Evolutionary conservation across 2,329 filamentous ascomycete species (phyloP), one percentile per base, ranked within the genome.

Genomic region (Claviceps capensis): DNA sequence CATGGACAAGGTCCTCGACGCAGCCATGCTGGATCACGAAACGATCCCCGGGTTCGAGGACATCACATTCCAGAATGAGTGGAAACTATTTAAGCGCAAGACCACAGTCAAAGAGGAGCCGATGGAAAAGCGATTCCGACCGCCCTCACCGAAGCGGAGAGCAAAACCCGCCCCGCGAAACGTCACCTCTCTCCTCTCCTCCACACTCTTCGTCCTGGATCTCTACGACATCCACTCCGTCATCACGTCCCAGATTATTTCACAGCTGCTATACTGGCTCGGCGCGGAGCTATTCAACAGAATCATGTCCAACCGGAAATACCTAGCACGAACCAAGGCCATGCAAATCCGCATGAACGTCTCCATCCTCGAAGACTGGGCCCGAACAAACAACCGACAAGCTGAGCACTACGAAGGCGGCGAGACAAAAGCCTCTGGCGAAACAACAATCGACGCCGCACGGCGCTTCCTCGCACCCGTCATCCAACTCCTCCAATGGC

Each of bases 331-430:
- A 50, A 98, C 93, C 17, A 98, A 98, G 68, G 93, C 93, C 3
- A 98, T 98, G 93, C 93, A 98, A 66, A 97, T 98, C 60, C 87
- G 93, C 58, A 97, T 98, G 90, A 98, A 98, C 65, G 82, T 98
- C 6, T 97, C 93, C 0, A 85, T 83, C 7, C 73, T 98, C 19
- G 93, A 98, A 67, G 93, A 98, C 63, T 98, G 93, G 93, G 91
- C 93, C 1, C 79, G 91, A 34, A 78, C 81, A 16, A 98, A 98
- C 68, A 97, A 95, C 65, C 81, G 93, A 30, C 85, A 94, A 59
- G 89, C 93, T 1, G 93, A 97, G 63, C 91, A 97, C 67, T 97
- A 88, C 65, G 91, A 98, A 66, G 85, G 89, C 59, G 91, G 91
- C 17, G 90, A 91, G 50, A 90, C 88, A 67, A 85, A 78, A 17